Percentiles rank a stretch among this genome's conserved stretches.
These are phyloP conservation scores for Penicillium manginii DNA, from an alignment of 495 filamentous ascomycete species.

Conservation along the genomic window DNA sequence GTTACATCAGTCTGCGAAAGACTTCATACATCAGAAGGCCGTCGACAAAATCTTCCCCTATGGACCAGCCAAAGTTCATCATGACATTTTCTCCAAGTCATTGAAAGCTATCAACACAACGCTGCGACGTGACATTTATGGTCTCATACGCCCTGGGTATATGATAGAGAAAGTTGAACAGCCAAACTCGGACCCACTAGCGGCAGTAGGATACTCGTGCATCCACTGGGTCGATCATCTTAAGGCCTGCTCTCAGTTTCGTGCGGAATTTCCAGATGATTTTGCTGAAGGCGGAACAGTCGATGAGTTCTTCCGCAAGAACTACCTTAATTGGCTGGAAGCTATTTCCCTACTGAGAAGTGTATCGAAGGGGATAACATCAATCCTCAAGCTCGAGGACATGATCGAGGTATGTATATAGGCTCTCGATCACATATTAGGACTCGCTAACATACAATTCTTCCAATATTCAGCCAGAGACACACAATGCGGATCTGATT, in stretches of 20 bases:
- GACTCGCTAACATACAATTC: too few relatives aligned
- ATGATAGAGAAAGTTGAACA: background rate
- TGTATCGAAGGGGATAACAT: background rate
- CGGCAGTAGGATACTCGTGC: constrained; percentile 1
- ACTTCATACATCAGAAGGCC: constrained; percentile 28
- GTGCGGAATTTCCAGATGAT: background rate
- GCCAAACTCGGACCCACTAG: background rate
- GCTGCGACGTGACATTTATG: constrained; percentile 29
- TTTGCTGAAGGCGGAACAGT: background rate
- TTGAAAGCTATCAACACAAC: constrained; percentile 21
- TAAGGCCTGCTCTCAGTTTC: background rate
- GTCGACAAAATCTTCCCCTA: constrained; percentile 20
- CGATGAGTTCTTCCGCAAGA: background rate
- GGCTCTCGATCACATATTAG: too few relatives aligned
- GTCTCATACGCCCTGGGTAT: constrained; percentile 4
- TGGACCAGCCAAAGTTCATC: constrained; percentile 25
- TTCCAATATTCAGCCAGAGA: background rate
- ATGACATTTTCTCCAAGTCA: constrained; percentile 33
- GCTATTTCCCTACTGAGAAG: background rate
- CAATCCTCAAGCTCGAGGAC: background rate
- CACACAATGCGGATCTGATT: background rate
- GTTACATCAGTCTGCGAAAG: constrained; percentile 50
- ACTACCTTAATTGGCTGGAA: constrained; percentile 5
- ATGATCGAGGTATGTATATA: constrained; percentile 1
- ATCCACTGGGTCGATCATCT: constrained; percentile 9